Conservation (phyloP, 2,329 filamentous ascomycete species). For the Cercospora zeina region DNA sequence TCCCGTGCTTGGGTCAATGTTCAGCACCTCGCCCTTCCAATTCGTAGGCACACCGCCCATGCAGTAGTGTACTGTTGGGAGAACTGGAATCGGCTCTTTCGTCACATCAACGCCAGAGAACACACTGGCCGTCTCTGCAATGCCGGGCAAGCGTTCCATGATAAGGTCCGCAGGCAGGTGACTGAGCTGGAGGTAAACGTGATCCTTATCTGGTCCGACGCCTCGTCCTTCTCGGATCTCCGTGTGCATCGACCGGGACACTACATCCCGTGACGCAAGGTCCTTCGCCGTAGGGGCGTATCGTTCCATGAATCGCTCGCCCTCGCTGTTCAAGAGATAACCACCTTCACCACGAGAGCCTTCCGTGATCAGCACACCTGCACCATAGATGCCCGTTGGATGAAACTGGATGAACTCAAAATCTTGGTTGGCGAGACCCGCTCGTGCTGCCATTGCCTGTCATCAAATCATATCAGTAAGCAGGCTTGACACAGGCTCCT, state of each 20-base stretch:
- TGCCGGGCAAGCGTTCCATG: slow-evolving; percentile 51
- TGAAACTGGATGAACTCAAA: slow-evolving; percentile 57
- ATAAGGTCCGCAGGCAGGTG: slow-evolving; percentile 52
- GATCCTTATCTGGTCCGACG: slow-evolving; percentile 50
- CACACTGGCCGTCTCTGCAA: slow-evolving; percentile 54
- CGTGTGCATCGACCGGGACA: slow-evolving; percentile 52
- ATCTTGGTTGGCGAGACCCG: slow-evolving; percentile 52
- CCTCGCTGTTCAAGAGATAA: slow-evolving; percentile 52
- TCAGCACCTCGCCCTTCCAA: slow-evolving; percentile 51
- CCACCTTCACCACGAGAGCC: slow-evolving; percentile 54
- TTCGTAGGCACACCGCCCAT: slow-evolving; percentile 56
- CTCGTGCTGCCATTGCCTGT: slow-evolving; percentile 52
- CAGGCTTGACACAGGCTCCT: neutral
- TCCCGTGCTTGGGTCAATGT: slow-evolving; percentile 42
- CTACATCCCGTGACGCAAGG: slow-evolving; percentile 52
- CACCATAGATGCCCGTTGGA: slow-evolving; percentile 54
- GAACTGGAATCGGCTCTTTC: slow-evolving; percentile 52
- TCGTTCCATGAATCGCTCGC: slow-evolving; percentile 55
- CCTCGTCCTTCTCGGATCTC: slow-evolving; percentile 52
- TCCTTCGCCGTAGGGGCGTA: slow-evolving; percentile 55
- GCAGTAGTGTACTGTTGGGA: slow-evolving; percentile 55
- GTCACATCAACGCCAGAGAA: slow-evolving; percentile 55
- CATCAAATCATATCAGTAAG: neutral
- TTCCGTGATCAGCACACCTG: slow-evolving; percentile 54
- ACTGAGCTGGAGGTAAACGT: slow-evolving; percentile 52